A percentile compares a stretch with the other conserved stretches of the same genome.
Evolutionary conservation across 2,329 filamentous ascomycete species (phyloP).

Genomic region (Colletotrichum phormii): DNA sequence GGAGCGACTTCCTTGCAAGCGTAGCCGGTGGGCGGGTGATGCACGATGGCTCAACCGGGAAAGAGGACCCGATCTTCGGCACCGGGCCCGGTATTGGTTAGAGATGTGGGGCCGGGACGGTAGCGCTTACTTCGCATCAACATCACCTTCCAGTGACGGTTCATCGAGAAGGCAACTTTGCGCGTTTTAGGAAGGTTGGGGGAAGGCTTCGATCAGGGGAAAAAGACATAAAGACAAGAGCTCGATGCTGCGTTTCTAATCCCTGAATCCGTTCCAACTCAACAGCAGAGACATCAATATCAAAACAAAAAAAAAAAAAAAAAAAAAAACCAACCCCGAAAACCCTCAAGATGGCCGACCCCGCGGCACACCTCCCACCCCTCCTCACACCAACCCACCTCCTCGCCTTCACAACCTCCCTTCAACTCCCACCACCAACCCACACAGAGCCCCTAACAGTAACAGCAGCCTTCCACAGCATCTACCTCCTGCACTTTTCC

Average conservation of each 20-base stretch:
- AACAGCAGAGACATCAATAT: too few species aligned
- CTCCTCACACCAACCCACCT: slow-evolving; percentile 12
- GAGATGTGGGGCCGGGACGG: not conserved
- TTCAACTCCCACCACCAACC: slow-evolving; percentile 36
- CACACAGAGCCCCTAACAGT: slow-evolving; percentile 36
- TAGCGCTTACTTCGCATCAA: not conserved
- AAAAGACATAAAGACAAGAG: not conserved
- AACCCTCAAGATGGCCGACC: not conserved
- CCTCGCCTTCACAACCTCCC: slow-evolving; percentile 32
- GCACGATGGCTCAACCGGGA: not conserved
- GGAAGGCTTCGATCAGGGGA: not conserved
- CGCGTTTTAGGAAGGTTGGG: not conserved
- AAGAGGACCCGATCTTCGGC: not conserved
- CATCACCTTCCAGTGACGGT: not conserved
- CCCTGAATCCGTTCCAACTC: too few species aligned
- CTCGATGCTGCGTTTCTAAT: not conserved
- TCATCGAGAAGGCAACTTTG: not conserved
- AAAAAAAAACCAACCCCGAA: not conserved
- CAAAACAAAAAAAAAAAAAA: too few species aligned
- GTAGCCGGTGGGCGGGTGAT: not conserved
- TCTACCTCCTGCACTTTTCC: slow-evolving; percentile 41
- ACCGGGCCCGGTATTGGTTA: not conserved
- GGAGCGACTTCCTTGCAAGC: not conserved
- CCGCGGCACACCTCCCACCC: slow-evolving; percentile 12
- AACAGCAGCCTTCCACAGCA: slow-evolving; percentile 42